Evolutionary conservation across 208 protist species (phyloP).

Genomic region (Trypanosoma congolense): DNA sequence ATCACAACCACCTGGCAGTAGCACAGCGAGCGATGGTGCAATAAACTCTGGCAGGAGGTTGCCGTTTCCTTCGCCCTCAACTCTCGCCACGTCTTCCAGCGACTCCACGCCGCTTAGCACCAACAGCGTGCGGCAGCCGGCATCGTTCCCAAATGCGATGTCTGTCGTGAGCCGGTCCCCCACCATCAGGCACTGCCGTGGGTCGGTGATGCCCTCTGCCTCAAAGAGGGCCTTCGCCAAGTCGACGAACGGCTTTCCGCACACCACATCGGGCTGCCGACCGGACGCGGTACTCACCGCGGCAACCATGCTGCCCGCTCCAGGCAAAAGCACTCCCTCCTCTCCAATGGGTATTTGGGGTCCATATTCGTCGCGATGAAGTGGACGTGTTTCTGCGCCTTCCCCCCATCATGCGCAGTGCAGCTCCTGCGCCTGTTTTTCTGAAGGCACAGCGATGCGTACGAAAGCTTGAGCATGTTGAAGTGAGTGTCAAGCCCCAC

Average conservation of each 20-base stretch:
- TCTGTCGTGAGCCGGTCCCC: constrained; percentile 77
- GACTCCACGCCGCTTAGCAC: constrained; percentile 61
- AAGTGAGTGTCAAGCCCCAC: constrained; percentile 61
- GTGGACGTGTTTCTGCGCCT: constrained; percentile 2
- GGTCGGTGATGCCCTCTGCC: constrained; percentile 39
- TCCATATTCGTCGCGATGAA: constrained; percentile 79
- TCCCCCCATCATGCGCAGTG: neutral
- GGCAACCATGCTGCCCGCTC: constrained; percentile 42
- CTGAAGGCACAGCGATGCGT: constrained; percentile 41
- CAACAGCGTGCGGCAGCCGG: constrained; percentile 52
- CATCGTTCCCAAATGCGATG: constrained; percentile 66
- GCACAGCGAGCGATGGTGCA: constrained; percentile 46
- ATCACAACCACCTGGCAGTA: constrained; percentile 23
- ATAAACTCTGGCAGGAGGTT: constrained; percentile 50
- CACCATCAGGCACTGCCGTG: constrained; percentile 62
- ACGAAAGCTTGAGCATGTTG: constrained; percentile 57
- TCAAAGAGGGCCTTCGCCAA: constrained; percentile 56
- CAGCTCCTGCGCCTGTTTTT: constrained; percentile 6
- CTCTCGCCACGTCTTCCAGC: constrained; percentile 33
- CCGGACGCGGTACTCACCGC: constrained; percentile 31
- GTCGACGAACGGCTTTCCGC: constrained; percentile 59
- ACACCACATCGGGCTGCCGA: constrained; percentile 41
- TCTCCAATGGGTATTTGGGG: constrained; percentile 46
- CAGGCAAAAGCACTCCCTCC: constrained; percentile 40
- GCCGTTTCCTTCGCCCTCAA: constrained; percentile 21